Evolutionary conservation across 2,329 filamentous ascomycete genomes (phyloP).

Genomic region (Paracorniculantispora psalliotae): DNA sequence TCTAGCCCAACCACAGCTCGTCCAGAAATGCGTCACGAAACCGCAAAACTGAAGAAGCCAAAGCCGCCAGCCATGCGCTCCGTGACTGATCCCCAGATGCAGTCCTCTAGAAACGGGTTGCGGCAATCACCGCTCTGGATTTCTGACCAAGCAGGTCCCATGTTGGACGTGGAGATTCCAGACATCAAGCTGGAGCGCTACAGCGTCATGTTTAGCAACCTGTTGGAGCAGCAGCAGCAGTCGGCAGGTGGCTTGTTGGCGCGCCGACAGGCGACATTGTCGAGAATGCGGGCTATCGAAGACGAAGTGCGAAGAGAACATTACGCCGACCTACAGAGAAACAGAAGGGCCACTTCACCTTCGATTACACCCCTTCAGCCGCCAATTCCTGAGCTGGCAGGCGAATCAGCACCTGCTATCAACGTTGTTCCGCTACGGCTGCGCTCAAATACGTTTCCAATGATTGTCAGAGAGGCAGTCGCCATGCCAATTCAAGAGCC

Average conservation of each 20-base stretch:
- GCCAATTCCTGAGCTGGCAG: background rate
- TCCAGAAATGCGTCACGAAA: background rate
- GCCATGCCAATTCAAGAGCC: background rate
- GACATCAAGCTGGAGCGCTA: conserved; percentile 79
- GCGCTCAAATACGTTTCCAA: conserved; percentile 5
- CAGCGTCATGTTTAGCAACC: conserved; percentile 83
- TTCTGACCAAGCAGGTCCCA: conserved; percentile 13
- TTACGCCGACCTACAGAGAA: conserved; percentile 26
- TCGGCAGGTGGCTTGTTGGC: conserved; percentile 38
- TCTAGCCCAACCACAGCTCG: background rate
- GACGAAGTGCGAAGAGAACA: conserved; percentile 35
- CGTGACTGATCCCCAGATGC: background rate
- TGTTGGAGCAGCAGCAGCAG: conserved; percentile 50
- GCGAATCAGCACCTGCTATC: background rate
- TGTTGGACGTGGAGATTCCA: conserved; percentile 76
- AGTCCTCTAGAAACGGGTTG: background rate
- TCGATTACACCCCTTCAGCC: background rate
- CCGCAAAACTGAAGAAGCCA: conserved; percentile 1
- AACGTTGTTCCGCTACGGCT: conserved; percentile 4
- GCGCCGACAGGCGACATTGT: conserved; percentile 54
- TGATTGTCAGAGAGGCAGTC: background rate
- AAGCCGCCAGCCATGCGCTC: background rate
- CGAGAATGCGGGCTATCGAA: conserved; percentile 52
- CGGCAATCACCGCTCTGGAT: background rate
- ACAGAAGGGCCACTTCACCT: conserved; percentile 46